Base-by-base conservation (phyloP, 2,329 filamentous ascomycete species). In the Penicillium sp. region DNA sequence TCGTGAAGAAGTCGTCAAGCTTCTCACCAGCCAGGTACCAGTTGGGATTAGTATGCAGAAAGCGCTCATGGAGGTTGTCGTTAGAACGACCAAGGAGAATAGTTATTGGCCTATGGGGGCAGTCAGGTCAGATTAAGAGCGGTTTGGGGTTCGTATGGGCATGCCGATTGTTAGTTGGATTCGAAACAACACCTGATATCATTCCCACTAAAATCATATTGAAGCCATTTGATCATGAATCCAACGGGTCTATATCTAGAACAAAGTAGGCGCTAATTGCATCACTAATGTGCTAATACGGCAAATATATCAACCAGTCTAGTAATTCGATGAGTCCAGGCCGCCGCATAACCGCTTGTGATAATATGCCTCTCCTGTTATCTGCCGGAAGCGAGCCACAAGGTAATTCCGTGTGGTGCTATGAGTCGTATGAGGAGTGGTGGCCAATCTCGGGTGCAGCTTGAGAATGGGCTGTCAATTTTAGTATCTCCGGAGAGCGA, bases 1-100 rank as follows among this genome's bases (percentile, higher is more conserved):
- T 77, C 56, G 82, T 77, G 75, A 88, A 87, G 73, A 88, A 87
- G 66, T 88, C 85, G 50, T 85, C 81, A 0, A 87, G 77, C 63
- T 83, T 83, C 71, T 88, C 85, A 21, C 85, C 85, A 0, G 73
- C 74, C 21, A 79, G 66, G 61, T 75, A 73, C 13, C 73, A 2
- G 26, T 26, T 6, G 26, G 26, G 26, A 26, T 26, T 26, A 26
- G 26, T 26, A 4, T 26, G 50, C 50, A 53, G 31, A 53, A 35
- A 35, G 50, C 50, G 50, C 19, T 53, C 15, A 53, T 53, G 50
- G 50, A 31, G 19, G 21, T 53, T 30, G 50, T 53, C 9, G 31
- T 53, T 41, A n/a, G 50, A 3, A 53, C 30, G n/a, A 53, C 31
- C 30, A 15, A 31, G 19, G 31, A 53, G 15, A 53, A 35, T 53